Percentiles rank a stretch among this genome's conserved stretches.
These are phyloP conservation scores for Phytophthora palmivora DNA, from an alignment of 352 stramenopile genomes.

Conservation along the genomic window DNA sequence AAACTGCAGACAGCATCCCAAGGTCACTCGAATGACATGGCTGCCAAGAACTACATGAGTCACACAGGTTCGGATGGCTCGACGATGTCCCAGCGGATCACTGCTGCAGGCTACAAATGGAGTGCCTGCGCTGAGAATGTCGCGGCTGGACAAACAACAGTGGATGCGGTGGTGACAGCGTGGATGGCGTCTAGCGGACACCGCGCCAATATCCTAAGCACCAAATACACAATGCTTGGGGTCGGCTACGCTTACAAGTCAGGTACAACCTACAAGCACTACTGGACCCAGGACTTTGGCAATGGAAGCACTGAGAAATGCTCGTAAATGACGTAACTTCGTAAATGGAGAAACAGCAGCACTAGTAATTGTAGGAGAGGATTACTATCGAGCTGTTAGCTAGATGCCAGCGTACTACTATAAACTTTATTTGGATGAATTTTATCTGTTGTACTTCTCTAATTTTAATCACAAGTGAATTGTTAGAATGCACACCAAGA, in stretches of 20 bases:
- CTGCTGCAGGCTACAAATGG: conserved; percentile 46
- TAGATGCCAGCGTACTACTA: no score
- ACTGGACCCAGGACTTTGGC: conserved; percentile 63
- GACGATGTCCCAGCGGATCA: conserved; percentile 41
- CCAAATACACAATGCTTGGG: conserved; percentile 42
- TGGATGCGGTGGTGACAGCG: conserved; percentile 34
- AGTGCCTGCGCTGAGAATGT: conserved; percentile 45
- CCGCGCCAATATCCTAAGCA: conserved; percentile 33
- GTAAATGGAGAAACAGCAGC: no score
- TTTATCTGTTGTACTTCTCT: neutral
- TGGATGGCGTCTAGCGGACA: conserved; percentile 36
- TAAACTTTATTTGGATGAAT: no score
- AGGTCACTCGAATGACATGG: conserved; percentile 43
- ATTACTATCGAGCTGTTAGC: neutral
- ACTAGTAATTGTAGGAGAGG: neutral
- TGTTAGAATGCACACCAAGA: conserved; percentile 32
- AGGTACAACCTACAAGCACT: conserved; percentile 36
- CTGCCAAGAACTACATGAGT: conserved; percentile 46
- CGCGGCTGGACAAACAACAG: conserved; percentile 31
- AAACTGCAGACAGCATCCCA: conserved; percentile 30
- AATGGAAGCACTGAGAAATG: conserved; percentile 6
- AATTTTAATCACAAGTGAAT: conserved; percentile 1
- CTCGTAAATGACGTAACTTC: neutral
- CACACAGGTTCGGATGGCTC: conserved; percentile 50
- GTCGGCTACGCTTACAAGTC: conserved; percentile 31